Percentiles rank a stretch among this genome's conserved stretches.
Conservation (phyloP, 1,284 basidiomycete genomes). For the Moniliophthora roreri region DNA sequence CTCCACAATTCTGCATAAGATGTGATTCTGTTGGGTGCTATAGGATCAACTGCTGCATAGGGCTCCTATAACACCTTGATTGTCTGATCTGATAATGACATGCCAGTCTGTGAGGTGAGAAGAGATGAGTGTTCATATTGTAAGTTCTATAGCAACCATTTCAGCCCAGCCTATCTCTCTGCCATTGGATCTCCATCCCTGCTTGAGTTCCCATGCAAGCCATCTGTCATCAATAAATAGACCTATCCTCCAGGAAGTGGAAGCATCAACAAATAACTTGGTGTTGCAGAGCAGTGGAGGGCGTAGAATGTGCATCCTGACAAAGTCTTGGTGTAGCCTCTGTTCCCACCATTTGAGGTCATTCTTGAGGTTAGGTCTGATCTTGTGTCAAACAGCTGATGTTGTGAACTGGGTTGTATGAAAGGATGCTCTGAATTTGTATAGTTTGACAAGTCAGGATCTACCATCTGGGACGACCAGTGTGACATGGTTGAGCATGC, state of each 20-base stretch:
- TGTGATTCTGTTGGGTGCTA: slow-evolving; percentile 20
- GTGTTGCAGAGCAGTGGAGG: slow-evolving; percentile 6
- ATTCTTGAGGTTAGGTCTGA: slow-evolving; percentile 16
- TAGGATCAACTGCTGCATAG: slow-evolving; percentile 19
- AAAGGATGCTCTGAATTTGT: slow-evolving; percentile 13
- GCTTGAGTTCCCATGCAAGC: slow-evolving; percentile 23
- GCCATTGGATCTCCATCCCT: slow-evolving; percentile 22
- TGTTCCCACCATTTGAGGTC: slow-evolving; percentile 14
- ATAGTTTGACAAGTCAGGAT: slow-evolving; percentile 5
- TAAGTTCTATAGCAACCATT: slow-evolving; percentile 30
- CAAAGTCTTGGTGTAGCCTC: slow-evolving; percentile 3
- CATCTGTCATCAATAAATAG: slow-evolving; percentile 21
- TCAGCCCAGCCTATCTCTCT: slow-evolving; percentile 36
- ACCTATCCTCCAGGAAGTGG: slow-evolving; percentile 23
- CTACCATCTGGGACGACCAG: slow-evolving; percentile 8
- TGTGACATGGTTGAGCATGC: slow-evolving; percentile 20
- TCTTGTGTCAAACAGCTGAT: not conserved
- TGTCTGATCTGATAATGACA: slow-evolving; percentile 23
- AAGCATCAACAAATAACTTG: slow-evolving; percentile 28
- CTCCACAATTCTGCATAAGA: slow-evolving; percentile 22
- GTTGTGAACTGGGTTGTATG: not conserved
- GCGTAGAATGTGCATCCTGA: slow-evolving; percentile 9
- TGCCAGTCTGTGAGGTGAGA: slow-evolving; percentile 3
- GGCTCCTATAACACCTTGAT: slow-evolving; percentile 24
- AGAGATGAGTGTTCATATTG: slow-evolving; percentile 9